Evolutionary conservation across 2,329 filamentous ascomycete species (phyloP).

Genomic region (Calcarisporium arbuscula): DNA sequence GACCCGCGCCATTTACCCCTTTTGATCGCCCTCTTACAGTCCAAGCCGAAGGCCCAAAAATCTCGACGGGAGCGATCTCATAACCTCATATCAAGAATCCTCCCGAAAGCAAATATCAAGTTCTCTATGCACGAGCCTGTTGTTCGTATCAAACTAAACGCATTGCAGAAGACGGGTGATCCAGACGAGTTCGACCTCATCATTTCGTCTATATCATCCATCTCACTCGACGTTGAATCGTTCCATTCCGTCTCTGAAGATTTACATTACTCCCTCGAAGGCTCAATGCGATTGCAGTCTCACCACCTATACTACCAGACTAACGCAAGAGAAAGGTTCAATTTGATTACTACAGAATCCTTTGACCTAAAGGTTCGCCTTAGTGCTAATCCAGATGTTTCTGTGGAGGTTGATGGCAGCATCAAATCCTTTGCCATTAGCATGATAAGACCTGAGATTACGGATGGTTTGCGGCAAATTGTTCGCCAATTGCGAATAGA

Average conservation of each 20-base stretch:
- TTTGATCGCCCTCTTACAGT: conserved; percentile 67
- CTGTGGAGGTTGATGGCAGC: conserved; percentile 71
- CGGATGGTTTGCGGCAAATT: conserved; percentile 85
- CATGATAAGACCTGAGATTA: conserved; percentile 88
- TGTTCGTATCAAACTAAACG: conserved; percentile 78
- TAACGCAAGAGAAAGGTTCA: conserved; percentile 71
- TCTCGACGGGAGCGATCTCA: conserved; percentile 45
- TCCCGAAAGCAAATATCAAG: conserved; percentile 92
- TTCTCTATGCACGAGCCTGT: conserved; percentile 96
- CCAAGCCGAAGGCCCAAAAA: conserved; percentile 32
- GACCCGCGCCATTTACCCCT: conserved; percentile 88
- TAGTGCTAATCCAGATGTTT: conserved; percentile 77
- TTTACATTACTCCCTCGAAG: conserved; percentile 78
- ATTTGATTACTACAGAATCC: conserved; percentile 80
- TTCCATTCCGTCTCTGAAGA: conserved; percentile 85
- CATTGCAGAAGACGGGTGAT: conserved; percentile 58
- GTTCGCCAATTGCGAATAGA: conserved; percentile 73
- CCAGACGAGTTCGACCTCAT: conserved; percentile 88
- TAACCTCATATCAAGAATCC: conserved; percentile 75
- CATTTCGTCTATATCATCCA: conserved; percentile 89
- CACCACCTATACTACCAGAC: conserved; percentile 95
- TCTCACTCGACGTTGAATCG: conserved; percentile 88
- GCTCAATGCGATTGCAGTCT: conserved; percentile 74
- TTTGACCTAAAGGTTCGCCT: conserved; percentile 83
- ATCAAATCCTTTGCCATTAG: conserved; percentile 84